Base-by-base conservation (phyloP, 108 stramenopile species). In the Chaetoceros tenuissimus region DNA sequence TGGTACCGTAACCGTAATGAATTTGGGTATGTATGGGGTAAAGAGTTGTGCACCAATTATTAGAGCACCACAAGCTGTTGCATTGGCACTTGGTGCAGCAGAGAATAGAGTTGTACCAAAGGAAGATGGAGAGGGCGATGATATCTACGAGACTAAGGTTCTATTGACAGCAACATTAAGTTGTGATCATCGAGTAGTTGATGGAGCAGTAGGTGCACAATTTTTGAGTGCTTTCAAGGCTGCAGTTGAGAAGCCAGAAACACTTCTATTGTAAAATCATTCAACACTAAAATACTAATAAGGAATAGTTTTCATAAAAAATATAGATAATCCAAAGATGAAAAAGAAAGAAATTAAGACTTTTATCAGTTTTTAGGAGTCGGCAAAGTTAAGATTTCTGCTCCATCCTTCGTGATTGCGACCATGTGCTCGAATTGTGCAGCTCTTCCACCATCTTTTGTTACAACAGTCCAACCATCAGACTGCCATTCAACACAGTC, bases 401-500 rank as follows among this genome's bases (percentile, higher is more conserved):
- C 86, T 24, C 97, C 97, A 31, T 73, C 59, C 7, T 85, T 88
- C 3, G 92, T 98, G 31, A 99, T 87, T 22, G 96, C 63, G 40
- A 99, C 74, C 2, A 96, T 98, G 69, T 99, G 99, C 62, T 99
- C 99, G 73, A 97, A 98, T 62, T 99, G 99, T 1, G 99, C 97
- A 18, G 95, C 73, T 48, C 89, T 63, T 0, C 81, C 78, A 22
- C 94, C 96, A 66, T 99, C 99, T 2, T 57, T 26, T 0, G 97
- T 98, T 7, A 77, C 77, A 0, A 94, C 96, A 17, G 99, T 99
- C 99, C 99, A 99, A 23, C 64, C 46, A 63, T 92, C 80, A 67
- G 93, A 91, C 7, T 62, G 56, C 97, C 97, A 98, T 59, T 88
- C 79, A 48, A 68, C 66, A 64, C 71, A 74, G 18, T 85, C 84